A percentile compares a stretch with the other conserved stretches of the same genome.
phyloP scores from a whole-genome alignment of 345 rosid genomes.

The Euphorbia lathyris region DNA sequence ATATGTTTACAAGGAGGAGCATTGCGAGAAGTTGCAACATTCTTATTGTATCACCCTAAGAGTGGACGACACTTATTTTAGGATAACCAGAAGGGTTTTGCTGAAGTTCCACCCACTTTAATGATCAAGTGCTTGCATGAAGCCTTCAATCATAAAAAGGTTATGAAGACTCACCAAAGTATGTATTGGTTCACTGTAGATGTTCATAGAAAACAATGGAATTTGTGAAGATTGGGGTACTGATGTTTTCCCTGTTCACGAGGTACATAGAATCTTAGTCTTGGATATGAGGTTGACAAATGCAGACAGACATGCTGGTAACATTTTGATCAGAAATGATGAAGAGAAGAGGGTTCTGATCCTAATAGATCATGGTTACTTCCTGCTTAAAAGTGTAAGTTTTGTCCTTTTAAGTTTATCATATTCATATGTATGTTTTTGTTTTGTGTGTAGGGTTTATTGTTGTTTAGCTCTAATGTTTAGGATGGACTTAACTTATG shows the following conservation, averaged over 20 bases:
- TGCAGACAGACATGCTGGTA: slow-evolving; percentile 88
- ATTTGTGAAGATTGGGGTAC: slow-evolving; percentile 92
- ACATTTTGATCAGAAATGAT: too few species aligned
- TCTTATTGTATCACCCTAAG: too few species aligned
- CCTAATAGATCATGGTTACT: slow-evolving; percentile 91
- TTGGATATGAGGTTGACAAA: slow-evolving; percentile 89
- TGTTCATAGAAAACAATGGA: slow-evolving; percentile 65
- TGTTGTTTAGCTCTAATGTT: too few species aligned
- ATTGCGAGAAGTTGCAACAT: too few species aligned
- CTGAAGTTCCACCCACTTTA: slow-evolving; percentile 82
- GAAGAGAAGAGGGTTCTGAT: slow-evolving; percentile 62
- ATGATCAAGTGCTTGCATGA: slow-evolving; percentile 78
- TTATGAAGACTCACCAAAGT: slow-evolving; percentile 34
- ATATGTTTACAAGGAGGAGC: too few species aligned
- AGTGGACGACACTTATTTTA: too few species aligned
- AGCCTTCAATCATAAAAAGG: slow-evolving; percentile 62
- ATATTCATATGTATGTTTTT: too few species aligned
- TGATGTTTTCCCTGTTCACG: too few species aligned
- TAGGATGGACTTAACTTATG: too few species aligned
- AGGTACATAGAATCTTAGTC: slow-evolving; percentile 77
- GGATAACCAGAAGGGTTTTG: too few species aligned
- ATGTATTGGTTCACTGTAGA: slow-evolving; percentile 75
- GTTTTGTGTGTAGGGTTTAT: too few species aligned
- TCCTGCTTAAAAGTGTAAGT: slow-evolving; percentile 76
- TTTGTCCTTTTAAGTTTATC: slow-evolving; percentile 9